Evolutionary conservation across 345 rosid species (phyloP).

Genomic region (Heritiera fomes): DNA sequence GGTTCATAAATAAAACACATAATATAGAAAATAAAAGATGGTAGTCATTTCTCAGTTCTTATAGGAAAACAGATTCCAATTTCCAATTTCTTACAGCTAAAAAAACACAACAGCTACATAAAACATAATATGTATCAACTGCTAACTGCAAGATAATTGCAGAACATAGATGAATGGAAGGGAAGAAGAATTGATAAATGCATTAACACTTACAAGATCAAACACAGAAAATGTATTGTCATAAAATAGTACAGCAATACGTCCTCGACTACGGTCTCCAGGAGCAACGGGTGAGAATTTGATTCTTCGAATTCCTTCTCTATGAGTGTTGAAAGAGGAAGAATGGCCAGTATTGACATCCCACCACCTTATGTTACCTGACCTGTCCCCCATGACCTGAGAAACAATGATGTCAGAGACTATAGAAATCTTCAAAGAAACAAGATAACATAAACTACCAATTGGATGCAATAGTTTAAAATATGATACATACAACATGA

Average conservation of each 20-base stretch:
- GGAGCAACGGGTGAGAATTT: conserved; percentile 92
- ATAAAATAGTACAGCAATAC: conserved; percentile 88
- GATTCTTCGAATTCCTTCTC: conserved; percentile 92
- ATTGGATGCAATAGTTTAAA: conserved; percentile 11
- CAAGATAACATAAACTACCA: conserved; percentile 11
- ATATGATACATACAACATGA: conserved; percentile 75
- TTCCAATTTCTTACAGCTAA: background rate
- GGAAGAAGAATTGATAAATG: conserved; percentile 6
- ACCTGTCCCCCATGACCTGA: conserved; percentile 69
- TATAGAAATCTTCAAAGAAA: conserved; percentile 23
- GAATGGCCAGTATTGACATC: conserved; percentile 95
- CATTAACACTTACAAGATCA: conserved; percentile 73
- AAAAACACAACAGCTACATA: background rate
- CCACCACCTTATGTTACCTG: conserved; percentile 99
- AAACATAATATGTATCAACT: background rate
- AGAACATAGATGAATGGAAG: background rate
- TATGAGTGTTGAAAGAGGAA: conserved; percentile 84
- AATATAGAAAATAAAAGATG: conserved; percentile 4
- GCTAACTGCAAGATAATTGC: background rate
- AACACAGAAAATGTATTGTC: conserved; percentile 93
- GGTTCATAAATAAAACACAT: background rate
- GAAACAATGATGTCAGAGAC: conserved; percentile 31
- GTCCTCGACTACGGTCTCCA: conserved; percentile 94
- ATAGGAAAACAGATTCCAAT: background rate
- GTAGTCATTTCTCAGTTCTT: conserved; percentile 7